Conservation (phyloP, 2,329 filamentous ascomycete genomes). For the Paecilomyces niveus region DNA sequence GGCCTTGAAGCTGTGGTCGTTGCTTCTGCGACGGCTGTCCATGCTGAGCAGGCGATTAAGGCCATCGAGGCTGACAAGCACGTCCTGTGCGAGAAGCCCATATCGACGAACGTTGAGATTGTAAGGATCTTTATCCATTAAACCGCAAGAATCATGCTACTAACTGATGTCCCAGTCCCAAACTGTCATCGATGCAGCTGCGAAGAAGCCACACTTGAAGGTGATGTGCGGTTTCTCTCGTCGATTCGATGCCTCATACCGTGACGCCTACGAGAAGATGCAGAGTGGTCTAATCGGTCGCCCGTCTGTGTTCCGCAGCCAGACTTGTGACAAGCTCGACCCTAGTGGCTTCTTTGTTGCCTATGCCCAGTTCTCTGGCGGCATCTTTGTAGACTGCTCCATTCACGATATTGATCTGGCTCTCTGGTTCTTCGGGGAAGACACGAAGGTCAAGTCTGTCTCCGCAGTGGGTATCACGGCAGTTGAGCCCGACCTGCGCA, state of each 20-base stretch:
- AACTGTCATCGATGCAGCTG: slow-evolving; percentile 47
- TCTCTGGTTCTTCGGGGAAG: slow-evolving; percentile 18
- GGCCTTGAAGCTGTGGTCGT: slow-evolving; percentile 45
- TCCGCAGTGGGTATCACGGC: slow-evolving; percentile 23
- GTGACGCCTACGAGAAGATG: slow-evolving; percentile 46
- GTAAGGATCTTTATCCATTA: slow-evolving; percentile 27
- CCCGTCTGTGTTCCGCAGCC: slow-evolving; percentile 50
- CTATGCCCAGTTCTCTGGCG: slow-evolving; percentile 54
- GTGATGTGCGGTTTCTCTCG: slow-evolving; percentile 56
- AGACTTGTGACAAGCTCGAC: slow-evolving; percentile 57
- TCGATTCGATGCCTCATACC: slow-evolving; percentile 55
- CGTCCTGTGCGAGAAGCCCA: slow-evolving; percentile 43
- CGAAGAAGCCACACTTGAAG: slow-evolving; percentile 46
- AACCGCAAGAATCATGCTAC: background rate
- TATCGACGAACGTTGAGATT: slow-evolving; percentile 46
- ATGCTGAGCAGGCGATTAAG: slow-evolving; percentile 44
- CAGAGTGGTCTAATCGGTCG: slow-evolving; percentile 47
- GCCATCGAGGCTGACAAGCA: slow-evolving; percentile 44
- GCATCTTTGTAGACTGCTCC: slow-evolving; percentile 59
- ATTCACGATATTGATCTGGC: slow-evolving; percentile 59
- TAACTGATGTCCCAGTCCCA: slow-evolving; percentile 39
- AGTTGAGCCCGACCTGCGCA: slow-evolving; percentile 22
- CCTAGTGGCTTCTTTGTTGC: slow-evolving; percentile 56
- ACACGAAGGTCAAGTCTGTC: slow-evolving; percentile 21
- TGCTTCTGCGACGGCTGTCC: slow-evolving; percentile 43